A percentile compares a stretch with the other conserved stretches of the same genome.
Evolutionary conservation across 2,329 filamentous ascomycete genomes (phyloP).

Genomic region (Didymella keratinophila): DNA sequence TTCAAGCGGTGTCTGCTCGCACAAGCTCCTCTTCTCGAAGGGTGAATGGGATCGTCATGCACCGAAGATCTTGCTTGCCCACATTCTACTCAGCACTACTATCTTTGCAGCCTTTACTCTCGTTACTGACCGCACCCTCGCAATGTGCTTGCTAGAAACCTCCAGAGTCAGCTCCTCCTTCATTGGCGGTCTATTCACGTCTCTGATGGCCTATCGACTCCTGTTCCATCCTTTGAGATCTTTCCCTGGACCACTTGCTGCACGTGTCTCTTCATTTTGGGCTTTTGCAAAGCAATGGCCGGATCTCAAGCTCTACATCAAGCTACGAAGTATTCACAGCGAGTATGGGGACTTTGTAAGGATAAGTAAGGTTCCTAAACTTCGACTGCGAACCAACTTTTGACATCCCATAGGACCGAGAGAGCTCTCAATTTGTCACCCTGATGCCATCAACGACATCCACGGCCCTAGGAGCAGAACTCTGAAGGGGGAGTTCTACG

Average conservation of each 20-base stretch:
- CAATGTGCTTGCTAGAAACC: background rate
- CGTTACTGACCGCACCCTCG: background rate
- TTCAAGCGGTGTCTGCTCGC: background rate
- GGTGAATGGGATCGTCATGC: constrained; percentile 13
- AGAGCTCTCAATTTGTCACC: constrained; percentile 33
- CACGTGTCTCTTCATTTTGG: constrained; percentile 30
- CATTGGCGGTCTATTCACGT: background rate
- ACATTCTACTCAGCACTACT: background rate
- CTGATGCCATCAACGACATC: constrained; percentile 30
- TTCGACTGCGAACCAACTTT: background rate
- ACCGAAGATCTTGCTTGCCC: background rate
- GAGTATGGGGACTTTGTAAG: constrained; percentile 32
- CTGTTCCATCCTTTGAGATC: constrained; percentile 18
- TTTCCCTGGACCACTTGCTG: constrained; percentile 24
- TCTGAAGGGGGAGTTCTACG: constrained; percentile 39
- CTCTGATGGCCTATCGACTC: constrained; percentile 22
- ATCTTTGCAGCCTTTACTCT: background rate
- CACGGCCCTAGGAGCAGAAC: constrained; percentile 29
- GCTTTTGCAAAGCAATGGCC: constrained; percentile 20
- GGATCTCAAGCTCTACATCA: constrained; percentile 23
- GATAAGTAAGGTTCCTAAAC: constrained; percentile 22
- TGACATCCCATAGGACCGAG: constrained; percentile 25
- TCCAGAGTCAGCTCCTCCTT: background rate
- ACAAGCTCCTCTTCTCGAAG: constrained; percentile 1
- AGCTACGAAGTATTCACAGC: constrained; percentile 23